Percentiles rank a stretch among this genome's conserved stretches.
Evolutionary conservation across 163 green algal genomes (phyloP).

Genomic region (Coccomyxa subellipsoidea): DNA sequence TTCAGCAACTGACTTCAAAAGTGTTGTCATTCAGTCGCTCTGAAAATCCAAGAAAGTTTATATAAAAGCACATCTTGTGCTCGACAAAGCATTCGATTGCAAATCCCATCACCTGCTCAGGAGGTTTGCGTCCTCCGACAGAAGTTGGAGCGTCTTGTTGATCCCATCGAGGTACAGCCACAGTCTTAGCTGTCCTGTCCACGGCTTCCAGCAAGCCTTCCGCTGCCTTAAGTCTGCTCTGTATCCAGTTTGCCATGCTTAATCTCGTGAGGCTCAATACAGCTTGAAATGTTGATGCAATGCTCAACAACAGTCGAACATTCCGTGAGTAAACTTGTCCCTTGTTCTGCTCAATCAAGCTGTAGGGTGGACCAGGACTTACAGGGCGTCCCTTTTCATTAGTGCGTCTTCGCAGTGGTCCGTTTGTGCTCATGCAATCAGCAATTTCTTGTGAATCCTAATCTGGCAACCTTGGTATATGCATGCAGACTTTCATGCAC

Average conservation of each 20-base stretch:
- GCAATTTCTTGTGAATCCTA: not conserved
- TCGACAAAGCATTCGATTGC: not conserved
- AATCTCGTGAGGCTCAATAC: not conserved
- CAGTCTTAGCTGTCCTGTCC: conserved; percentile 43
- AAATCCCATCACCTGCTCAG: not conserved
- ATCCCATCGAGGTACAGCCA: conserved; percentile 12
- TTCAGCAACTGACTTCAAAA: too few relatives aligned
- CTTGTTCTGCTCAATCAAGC: too few relatives aligned
- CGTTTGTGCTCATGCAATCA: too few relatives aligned
- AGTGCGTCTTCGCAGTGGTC: too few relatives aligned
- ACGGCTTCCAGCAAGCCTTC: conserved; percentile 53
- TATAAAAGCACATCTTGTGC: too few relatives aligned
- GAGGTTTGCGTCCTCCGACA: not conserved
- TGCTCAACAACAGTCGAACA: too few relatives aligned
- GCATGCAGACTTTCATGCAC: not conserved
- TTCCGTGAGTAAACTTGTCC: too few relatives aligned
- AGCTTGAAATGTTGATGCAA: too few relatives aligned
- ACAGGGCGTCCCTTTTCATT: too few relatives aligned
- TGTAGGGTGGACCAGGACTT: too few relatives aligned
- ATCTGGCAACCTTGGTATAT: not conserved
- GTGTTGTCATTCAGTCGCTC: too few relatives aligned
- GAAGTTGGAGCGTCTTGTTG: not conserved
- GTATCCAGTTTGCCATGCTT: conserved; percentile 31
- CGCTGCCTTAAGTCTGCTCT: conserved; percentile 38
- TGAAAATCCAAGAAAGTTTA: too few relatives aligned